These are phyloP conservation scores for Amanita pseudoporphyria DNA, from an alignment of 768 basidiomycete species.

Conservation along the genomic window DNA sequence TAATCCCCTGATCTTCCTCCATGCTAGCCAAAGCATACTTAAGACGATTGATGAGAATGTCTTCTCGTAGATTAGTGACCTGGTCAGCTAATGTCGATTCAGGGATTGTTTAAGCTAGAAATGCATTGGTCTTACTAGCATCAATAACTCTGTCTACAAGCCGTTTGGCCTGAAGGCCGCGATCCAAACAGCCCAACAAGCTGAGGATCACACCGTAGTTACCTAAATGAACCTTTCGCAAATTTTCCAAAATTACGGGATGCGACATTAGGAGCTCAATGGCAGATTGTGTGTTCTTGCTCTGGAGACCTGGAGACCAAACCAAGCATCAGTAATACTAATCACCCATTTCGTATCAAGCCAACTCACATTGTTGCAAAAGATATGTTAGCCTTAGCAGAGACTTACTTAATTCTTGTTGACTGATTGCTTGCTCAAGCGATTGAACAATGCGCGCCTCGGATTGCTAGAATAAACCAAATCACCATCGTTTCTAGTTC, in stretches of 20 bases:
- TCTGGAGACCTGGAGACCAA: conserved; percentile 43
- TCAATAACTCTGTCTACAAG: conserved; percentile 90
- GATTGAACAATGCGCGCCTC: conserved; percentile 53
- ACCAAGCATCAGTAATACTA: neutral
- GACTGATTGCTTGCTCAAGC: conserved; percentile 66
- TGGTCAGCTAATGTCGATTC: conserved; percentile 58
- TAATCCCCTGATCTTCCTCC: conserved; percentile 51
- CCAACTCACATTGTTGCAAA: conserved; percentile 65
- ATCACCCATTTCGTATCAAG: neutral
- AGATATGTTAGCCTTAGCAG: conserved; percentile 72
- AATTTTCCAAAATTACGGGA: conserved; percentile 71
- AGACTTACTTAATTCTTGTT: conserved; percentile 71
- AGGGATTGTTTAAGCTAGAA: neutral
- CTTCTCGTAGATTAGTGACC: conserved; percentile 86
- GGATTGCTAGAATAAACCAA: conserved; percentile 25
- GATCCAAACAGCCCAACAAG: conserved; percentile 86
- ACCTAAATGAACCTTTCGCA: conserved; percentile 86
- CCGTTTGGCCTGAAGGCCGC: conserved; percentile 76
- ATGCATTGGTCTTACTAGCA: conserved; percentile 29
- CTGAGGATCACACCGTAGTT: conserved; percentile 89
- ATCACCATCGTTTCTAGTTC: neutral
- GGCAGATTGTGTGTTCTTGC: conserved; percentile 62
- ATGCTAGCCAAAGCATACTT: conserved; percentile 79
- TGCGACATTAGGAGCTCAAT: conserved; percentile 79
- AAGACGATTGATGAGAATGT: conserved; percentile 73